Evolutionary conservation across 345 rosid species (phyloP), one percentile per base, ranked within the genome.

Genomic region (Arabis alpina): DNA sequence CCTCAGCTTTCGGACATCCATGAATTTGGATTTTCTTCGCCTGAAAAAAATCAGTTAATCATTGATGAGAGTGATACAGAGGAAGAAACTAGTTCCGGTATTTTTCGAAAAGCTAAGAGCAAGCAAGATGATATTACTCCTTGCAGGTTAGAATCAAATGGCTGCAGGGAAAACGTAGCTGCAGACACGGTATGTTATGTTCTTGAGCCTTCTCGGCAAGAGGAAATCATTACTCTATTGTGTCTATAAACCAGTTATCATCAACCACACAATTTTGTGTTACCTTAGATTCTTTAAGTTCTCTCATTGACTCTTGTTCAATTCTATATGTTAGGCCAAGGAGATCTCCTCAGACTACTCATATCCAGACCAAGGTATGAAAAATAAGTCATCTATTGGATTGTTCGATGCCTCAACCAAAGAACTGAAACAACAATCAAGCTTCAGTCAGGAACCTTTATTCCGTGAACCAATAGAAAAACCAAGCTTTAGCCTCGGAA

Each of bases 11-110:
- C 57, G 10, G 73, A 64, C 51, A 54, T 37, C 51, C 59, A 59
- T 60, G 77, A 61, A 10, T 30, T 73, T 70, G 76, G 25, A 52
- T 71, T 59, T 56, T 25, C 42, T 71, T 24, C 64, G 8, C 15
- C 24, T 51, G 77, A 77, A 41, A 70, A 53, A 42, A 79, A 78
- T 70, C 60, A 19, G 0, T 51, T 61, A 59, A 59, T 51, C 54
- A 55, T 73, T 58, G 83, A 68, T 24, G 87, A 76, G 24, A 76
- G 76, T 16, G 76, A 75, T 13, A 43, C 39, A 16, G 79, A 70
- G 72, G 64, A 70, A 12, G 73, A 55, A 61, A 57, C 9, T 23
- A 44, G 71, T 53, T 39, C 19, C 1, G 47, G 52, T n/a, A 52
- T 64, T 16, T 42, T 63, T 32, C 44, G 54, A 43, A 56, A 75